Base-by-base conservation (phyloP, 805 yeast genomes). In the Schwanniomyces pseudopolymorphus region DNA sequence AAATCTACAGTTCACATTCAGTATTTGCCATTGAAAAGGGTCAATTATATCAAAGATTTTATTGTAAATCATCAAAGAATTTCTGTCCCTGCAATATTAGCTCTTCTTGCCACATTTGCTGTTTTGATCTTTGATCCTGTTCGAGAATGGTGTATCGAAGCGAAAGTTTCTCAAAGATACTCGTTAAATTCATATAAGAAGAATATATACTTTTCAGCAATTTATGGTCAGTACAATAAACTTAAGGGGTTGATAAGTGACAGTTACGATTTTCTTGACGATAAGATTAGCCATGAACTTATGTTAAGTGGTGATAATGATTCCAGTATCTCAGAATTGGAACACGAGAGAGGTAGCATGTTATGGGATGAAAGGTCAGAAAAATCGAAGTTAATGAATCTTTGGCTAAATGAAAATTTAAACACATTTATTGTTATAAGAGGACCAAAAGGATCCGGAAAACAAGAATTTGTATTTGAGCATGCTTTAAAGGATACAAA, bases 391-490 rank as follows among this genome's bases (percentile, higher is more conserved):
- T 89, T 86, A 52, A 59, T 94, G 46, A 78, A 77, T 53, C 70
- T 87, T 54, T 87, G 96, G 94, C 70, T 94, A 5, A 83, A 82
- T 47, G 99, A 94, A 63, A 91, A 90, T 51, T 83, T 84, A n/a
- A 85, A 87, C 61, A 89, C 97, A 1, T 94, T 90, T 60, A 90
- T 92, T 21, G 81, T 94, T 3, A 83, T 94, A 2, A 81, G 84
- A 51, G 99, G 99, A 10, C 98, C 99, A 4, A 78, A 89, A 53
- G 99, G 99, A 4, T 83, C 96, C n/a, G 99, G 98, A 19, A 92
- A 94, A 57, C 79, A 83, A 49, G 92, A 84, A 49, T 69, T 89
- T 49, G 90, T 92, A 4, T 67, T 85, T 59, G 82, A 82, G 38
- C 81, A 84, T 57, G 83, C 86, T 1, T 70, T 89, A 39, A 68